Conservation (phyloP, 1,284 basidiomycete genomes). For the Bjerkandera adusta region DNA sequence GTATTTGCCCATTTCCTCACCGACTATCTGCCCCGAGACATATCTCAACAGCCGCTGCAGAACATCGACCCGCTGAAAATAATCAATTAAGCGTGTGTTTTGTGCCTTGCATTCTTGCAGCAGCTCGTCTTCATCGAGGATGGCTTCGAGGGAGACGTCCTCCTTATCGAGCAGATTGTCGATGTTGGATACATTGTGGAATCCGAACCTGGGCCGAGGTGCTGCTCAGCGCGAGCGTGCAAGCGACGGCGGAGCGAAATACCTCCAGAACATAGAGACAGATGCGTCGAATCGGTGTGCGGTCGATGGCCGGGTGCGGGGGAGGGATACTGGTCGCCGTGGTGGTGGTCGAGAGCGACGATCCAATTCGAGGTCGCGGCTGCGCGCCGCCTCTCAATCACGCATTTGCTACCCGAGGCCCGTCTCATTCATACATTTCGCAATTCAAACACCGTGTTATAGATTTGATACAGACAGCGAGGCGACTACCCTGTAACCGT, state of each 20-base stretch:
- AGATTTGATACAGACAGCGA: too few relatives aligned
- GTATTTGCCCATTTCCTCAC: slow-evolving; percentile 66
- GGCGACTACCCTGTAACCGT: too few relatives aligned
- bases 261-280: slow-evolving; percentile 33
- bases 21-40: slow-evolving; percentile 83
- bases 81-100: slow-evolving; percentile 85
- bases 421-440: too few relatives aligned
- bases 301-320: too few relatives aligned
- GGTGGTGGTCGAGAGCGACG: too few relatives aligned
- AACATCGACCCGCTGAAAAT: slow-evolving; percentile 79
- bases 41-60: slow-evolving; percentile 79
- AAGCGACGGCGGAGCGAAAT: slow-evolving; percentile 13
- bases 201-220: slow-evolving; percentile 65
- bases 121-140: slow-evolving; percentile 93
- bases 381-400: too few relatives aligned
- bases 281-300: neutral
- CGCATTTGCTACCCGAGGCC: too few relatives aligned
- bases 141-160: slow-evolving; percentile 82
- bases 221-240: slow-evolving; percentile 8
- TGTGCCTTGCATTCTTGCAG: slow-evolving; percentile 95
- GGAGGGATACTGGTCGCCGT: too few relatives aligned
- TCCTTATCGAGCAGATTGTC: slow-evolving; percentile 84
- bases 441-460: too few relatives aligned
- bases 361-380: too few relatives aligned
- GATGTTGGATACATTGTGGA: slow-evolving; percentile 80